phyloP scores from a whole-genome alignment of 2,329 filamentous ascomycete genomes.

The Exophiala viscosa region DNA sequence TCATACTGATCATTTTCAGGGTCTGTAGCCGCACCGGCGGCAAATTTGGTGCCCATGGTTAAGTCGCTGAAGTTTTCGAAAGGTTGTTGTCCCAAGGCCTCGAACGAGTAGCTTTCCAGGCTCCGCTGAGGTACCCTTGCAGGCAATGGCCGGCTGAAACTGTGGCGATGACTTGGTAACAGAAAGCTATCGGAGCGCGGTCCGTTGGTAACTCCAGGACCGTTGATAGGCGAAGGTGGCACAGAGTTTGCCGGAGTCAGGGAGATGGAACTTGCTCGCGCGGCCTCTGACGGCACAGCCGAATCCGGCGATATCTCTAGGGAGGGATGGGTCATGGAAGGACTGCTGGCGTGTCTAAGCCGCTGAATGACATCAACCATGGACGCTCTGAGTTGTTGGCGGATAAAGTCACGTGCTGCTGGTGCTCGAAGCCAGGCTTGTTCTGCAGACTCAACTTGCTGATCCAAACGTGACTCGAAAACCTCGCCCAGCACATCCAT shows the following conservation, averaged over 20 bases:
- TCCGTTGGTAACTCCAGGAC: neutral
- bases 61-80: no score
- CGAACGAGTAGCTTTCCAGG: neutral
- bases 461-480: conserved; percentile 23
- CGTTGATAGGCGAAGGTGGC: conserved; percentile 15
- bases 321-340: conserved; percentile 7
- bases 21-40: neutral
- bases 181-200: conserved; percentile 6
- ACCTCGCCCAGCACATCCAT: conserved; percentile 14
- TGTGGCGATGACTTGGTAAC: conserved; percentile 9
- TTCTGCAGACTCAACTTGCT: conserved; percentile 7
- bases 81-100: neutral
- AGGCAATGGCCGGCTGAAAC: conserved; percentile 20
- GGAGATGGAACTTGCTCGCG: conserved; percentile 14
- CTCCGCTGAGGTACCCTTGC: neutral
- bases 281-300: conserved; percentile 4
- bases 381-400: conserved; percentile 17
- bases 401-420: conserved; percentile 14
- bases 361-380: conserved; percentile 17
- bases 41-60: neutral
- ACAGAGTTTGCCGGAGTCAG: conserved; percentile 16
- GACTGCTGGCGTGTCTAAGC: conserved; percentile 8
- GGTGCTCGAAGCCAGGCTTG: conserved; percentile 18
- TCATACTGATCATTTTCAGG: conserved; percentile 20
- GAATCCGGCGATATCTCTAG: conserved; percentile 14